phyloP scores from a whole-genome alignment of 352 stramenopile species.

The Pythium phragmiticola region DNA sequence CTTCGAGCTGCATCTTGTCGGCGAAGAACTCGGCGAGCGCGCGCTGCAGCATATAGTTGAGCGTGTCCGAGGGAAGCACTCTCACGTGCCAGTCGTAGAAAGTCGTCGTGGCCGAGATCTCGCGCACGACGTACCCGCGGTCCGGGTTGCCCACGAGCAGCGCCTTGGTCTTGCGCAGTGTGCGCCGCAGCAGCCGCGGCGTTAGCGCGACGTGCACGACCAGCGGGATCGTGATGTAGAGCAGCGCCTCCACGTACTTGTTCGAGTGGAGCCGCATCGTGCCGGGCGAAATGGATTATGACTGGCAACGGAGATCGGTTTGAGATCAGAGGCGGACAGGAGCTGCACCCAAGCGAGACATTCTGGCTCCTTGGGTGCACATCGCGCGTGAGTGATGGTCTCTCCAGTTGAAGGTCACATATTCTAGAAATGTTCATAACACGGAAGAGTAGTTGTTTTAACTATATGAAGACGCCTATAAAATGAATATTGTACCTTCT shows the following conservation, averaged over 20 bases:
- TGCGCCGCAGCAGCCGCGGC: slow-evolving; percentile 5
- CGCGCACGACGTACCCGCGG: slow-evolving; percentile 22
- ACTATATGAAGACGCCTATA: background rate
- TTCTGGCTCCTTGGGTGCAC: too few relatives aligned
- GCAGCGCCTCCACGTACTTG: slow-evolving; percentile 42
- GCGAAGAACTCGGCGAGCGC: slow-evolving; percentile 49
- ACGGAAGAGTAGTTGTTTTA: background rate
- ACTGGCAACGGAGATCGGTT: background rate
- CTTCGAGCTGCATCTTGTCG: slow-evolving; percentile 39
- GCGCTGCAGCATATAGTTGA: slow-evolving; percentile 56
- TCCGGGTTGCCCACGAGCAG: slow-evolving; percentile 6
- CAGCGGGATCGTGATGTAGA: slow-evolving; percentile 56
- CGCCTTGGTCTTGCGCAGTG: slow-evolving; percentile 6
- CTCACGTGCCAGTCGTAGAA: slow-evolving; percentile 33
- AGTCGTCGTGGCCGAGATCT: slow-evolving; percentile 31
- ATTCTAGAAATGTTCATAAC: background rate
- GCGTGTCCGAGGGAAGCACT: slow-evolving; percentile 36
- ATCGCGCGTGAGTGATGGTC: too few relatives aligned
- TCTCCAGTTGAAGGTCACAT: too few relatives aligned
- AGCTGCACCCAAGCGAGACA: too few relatives aligned
- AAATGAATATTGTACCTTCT: background rate
- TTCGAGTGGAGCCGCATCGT: slow-evolving; percentile 15
- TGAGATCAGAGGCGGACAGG: background rate
- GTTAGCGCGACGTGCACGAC: slow-evolving; percentile 12
- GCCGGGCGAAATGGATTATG: background rate